Evolutionary conservation across 176 grass and related monocot genomes (phyloP), one percentile per base, ranked within the genome.

Genomic region (Zoysia pacifica): DNA sequence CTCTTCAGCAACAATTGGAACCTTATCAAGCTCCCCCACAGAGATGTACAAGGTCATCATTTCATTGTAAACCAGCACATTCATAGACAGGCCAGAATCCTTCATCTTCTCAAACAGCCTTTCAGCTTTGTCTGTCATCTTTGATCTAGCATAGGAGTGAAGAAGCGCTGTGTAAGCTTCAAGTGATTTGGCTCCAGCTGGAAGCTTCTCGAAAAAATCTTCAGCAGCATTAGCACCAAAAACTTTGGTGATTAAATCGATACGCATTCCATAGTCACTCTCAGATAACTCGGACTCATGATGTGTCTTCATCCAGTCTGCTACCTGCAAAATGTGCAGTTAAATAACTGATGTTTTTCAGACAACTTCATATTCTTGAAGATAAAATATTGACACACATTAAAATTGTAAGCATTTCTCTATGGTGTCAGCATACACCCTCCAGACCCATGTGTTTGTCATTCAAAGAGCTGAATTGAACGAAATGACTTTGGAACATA

Each of bases 41-140:
- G 94, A 97, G 10, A 92, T 90, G 75, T 94, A 97, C 55, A 97
- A 13, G 13, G 91, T 90, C 94, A 97, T 94, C 82, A 94, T 90
- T 51, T 97, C 94, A 71, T 94, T 97, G 45, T 88, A 94, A 45
- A 87, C 85, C 46, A 97, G 65, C 35, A 66, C 64, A 69, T 87
- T 76, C 9, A 83, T 76, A 18, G 69, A 53, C 7, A 90, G 50
- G 82, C 80, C 67, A 8, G 75, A 80, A 36, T 73, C 85, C 83
- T 92, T 94, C 82, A 97, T 94, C 65, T 81, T 91, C 64, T 84
- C 36, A 19, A 97, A 90, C 11, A 97, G 77, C 7, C 79, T 67
- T 81, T 94, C 91, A 8, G 94, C 89, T 80, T 85, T 91, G 35
- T 97, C 89, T 18, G 78, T 83, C 82, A 89, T 83, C 82, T 97